Base-by-base conservation (phyloP, 2,329 filamentous ascomycete species). In the Cephalotrichum gorgonifer region DNA sequence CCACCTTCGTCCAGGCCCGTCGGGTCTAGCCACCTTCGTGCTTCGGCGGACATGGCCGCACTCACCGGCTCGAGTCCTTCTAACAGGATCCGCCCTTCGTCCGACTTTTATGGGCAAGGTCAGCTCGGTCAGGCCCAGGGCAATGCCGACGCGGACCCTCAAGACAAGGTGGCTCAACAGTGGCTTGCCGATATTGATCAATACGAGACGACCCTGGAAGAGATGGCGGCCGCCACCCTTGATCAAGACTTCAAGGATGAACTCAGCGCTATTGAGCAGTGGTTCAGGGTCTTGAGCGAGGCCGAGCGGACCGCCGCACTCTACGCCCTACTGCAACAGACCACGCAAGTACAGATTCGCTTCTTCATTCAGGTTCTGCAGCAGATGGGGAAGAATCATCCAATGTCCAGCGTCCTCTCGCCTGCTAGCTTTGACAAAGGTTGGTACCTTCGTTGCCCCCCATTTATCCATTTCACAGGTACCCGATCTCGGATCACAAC, bases 201-300 rank as follows among this genome's bases (percentile, higher is more conserved):
- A 66, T 96, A 96, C 61, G 93, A 98, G 74, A 95, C 84, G n/a
- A 98, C 93, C 1, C 70, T 98, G 60, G 93, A 97, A 68, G 93
- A 98, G 65, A 98, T 98, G 93, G 93, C 93, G 41, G 90, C 91
- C 28, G 93, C 93, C 26, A 97, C 93, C n/a, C 74, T 97, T 49
- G 93, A 98, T 64, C 93, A 98, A 72, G 93, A 98, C 64, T 98
- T 98, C 75, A 98, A 98, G 72, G 93, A 97, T 68, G 93, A 98
- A 68, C 79, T 98, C 53, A 96, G 89, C 64, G 93, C 93, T 57
- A 98, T 98, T 62, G 93, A 98, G 71, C 93, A 98, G 73, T 98
- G 93, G 93, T 98, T 98, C 68, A 85, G 90, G 54, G 93, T 98
- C 48, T 74, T 98, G 55, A 97, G 91, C 62, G 93, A 97, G 70